These are phyloP conservation scores for Danielozyma ontarioensis DNA, from an alignment of 805 yeast species.

Conservation along the genomic window DNA sequence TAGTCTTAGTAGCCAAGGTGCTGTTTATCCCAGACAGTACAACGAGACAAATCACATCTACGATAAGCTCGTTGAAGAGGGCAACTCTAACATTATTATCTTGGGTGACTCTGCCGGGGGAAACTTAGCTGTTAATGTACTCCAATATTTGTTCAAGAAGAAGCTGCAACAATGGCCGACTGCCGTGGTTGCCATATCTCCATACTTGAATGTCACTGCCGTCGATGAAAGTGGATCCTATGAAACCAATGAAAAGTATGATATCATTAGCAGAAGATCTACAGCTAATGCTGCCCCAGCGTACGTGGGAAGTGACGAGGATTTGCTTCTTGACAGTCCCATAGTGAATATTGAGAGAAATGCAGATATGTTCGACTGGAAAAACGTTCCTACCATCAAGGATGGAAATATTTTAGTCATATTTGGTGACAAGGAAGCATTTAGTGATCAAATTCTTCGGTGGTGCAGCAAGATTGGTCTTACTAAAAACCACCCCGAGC, in stretches of 20 bases:
- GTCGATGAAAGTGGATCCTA: slow-evolving; percentile 1
- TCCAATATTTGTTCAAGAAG: too few relatives aligned
- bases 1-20: slow-evolving; percentile 15
- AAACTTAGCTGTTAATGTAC: too few relatives aligned
- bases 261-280: slow-evolving; percentile 4
- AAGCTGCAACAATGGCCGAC: too few relatives aligned
- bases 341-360: slow-evolving; percentile 4
- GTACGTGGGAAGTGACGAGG: slow-evolving; percentile 5
- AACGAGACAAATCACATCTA: slow-evolving; percentile 12
- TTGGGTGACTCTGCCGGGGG: slow-evolving; percentile 20
- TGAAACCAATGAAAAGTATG: slow-evolving; percentile 1
- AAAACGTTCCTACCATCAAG: slow-evolving; percentile 2
- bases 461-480: slow-evolving; percentile 3
- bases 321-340: slow-evolving; percentile 2
- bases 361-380: slow-evolving; percentile 3
- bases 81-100: slow-evolving; percentile 10
- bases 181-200: slow-evolving; percentile 5
- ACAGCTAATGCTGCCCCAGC: background rate
- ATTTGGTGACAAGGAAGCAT: slow-evolving; percentile 6
- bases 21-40: slow-evolving; percentile 20
- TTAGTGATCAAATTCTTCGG: slow-evolving; percentile 5
- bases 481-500: slow-evolving; percentile 4
- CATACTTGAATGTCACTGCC: slow-evolving; percentile 3
- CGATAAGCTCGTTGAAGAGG: slow-evolving; percentile 8
- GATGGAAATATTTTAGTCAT: slow-evolving; percentile 4